Base-by-base conservation (phyloP, 2,329 filamentous ascomycete species). In the Arthrinium puccinioides region DNA sequence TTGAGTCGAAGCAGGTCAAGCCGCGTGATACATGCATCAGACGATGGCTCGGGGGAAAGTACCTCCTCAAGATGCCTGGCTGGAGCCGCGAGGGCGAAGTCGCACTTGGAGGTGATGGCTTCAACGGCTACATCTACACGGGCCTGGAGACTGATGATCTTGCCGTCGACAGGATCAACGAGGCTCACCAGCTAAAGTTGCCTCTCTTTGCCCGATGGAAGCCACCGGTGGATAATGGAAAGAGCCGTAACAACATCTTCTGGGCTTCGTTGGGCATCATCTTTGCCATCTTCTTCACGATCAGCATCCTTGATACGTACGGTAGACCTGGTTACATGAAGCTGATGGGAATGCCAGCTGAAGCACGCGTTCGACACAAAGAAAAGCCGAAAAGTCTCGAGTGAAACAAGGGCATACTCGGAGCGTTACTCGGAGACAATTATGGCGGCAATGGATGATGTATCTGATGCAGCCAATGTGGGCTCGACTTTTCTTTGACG, bases 1-100 rank as follows among this genome's bases (percentile, higher is more conserved):
- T 61, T 36, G 60, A 68, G 47, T 67, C 63, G 21, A 65, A 64
- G 37, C 66, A 71, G 49, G 55, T 53, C 40, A 70, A 70, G 48
- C 67, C 67, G 5, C 45, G 39, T 13, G 62, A 70, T 50, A 64
- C 64, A 7, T 70, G 66, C 50, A 64, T 70, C 36, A 59, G 66
- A 37, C 55, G 60, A 39, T 71, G 64, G 45, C 53, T 70, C 13
- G 60, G 62, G 2, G 61, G 62, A 13, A 44, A 60, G 30, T 70
- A 61, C 59, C 50, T 69, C 33, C 53, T 55, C 39, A 69, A 64
- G 49, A 59, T 52, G 42, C 54, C 55, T 16, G 62, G 59, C n/a
- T 68, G 65, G 60, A 59, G 49, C 25, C 57, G 52, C 44, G 58
- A 58, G 25, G 56, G 49, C 9, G 66, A 66, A 46, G 60, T 57